Evolutionary conservation across 192 early-diverging fungal genomes (phyloP).

Genomic region (Entomortierella parvispora): DNA sequence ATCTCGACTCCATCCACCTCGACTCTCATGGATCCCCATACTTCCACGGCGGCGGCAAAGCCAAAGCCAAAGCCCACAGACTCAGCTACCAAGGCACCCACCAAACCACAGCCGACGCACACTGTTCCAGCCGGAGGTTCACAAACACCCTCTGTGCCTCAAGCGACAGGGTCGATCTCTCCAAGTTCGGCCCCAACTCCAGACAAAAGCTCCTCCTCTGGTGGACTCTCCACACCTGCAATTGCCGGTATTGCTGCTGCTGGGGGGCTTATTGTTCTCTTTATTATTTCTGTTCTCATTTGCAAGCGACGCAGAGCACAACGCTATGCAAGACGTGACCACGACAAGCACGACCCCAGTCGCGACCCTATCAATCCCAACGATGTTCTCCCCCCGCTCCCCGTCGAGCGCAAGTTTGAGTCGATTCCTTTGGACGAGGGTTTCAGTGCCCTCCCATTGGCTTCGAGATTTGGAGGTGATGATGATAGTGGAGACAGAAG

Average conservation of each 20-base stretch:
- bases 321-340: slow-evolving; percentile 13
- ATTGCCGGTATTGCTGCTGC: slow-evolving; percentile 46
- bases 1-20: no score
- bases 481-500: background rate
- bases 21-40: no score
- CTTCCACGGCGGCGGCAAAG: no score
- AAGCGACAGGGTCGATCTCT: no score
- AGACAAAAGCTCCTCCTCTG: background rate
- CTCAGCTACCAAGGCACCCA: no score
- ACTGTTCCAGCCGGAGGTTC: no score
- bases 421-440: background rate
- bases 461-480: background rate
- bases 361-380: slow-evolving; percentile 48
- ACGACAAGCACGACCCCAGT: slow-evolving; percentile 20
- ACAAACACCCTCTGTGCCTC: no score
- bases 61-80: no score
- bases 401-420: slow-evolving; percentile 16
- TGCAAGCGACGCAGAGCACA: slow-evolving; percentile 25
- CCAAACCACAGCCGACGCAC: no score
- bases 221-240: slow-evolving; percentile 29
- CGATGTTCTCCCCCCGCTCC: slow-evolving; percentile 29
- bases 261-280: slow-evolving; percentile 27
- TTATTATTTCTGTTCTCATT: slow-evolving; percentile 25
- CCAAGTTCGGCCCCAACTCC: no score
- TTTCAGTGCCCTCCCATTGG: slow-evolving; percentile 15